Conservation (phyloP, 176 grass and related monocot species). For the Lolium perenne region DNA sequence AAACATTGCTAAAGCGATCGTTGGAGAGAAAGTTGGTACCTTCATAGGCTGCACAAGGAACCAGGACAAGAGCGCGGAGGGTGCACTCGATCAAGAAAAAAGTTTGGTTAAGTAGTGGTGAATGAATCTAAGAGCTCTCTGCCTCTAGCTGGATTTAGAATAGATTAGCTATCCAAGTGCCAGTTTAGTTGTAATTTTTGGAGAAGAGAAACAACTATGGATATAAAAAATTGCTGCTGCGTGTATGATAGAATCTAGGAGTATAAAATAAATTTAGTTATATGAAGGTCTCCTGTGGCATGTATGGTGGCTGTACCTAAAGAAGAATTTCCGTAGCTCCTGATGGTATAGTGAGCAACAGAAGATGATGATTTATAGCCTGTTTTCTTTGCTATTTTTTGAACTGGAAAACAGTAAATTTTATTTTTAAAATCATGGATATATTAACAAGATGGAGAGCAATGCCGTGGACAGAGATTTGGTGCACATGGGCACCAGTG, state of each 20-base stretch:
- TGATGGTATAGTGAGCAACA: not conserved
- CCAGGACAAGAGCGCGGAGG: conserved; percentile 31
- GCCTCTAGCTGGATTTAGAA: conserved; percentile 22
- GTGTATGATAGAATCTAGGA: conserved; percentile 27
- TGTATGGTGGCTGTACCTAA: not conserved
- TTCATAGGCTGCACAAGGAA: conserved; percentile 62
- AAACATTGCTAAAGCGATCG: conserved; percentile 94
- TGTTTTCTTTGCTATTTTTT: not conserved
- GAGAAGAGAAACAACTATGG: not conserved
- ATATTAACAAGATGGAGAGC: not conserved
- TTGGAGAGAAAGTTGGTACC: conserved; percentile 92
- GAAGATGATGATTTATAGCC: not conserved
- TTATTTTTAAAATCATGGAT: not conserved
- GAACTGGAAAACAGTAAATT: not conserved
- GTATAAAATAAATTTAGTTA: not conserved
- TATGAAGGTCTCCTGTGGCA: not conserved
- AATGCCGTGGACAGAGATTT: too few relatives aligned
- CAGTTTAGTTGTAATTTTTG: conserved; percentile 8
- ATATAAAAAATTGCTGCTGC: not conserved
- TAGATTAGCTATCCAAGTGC: conserved; percentile 40
- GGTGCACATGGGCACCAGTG: too few relatives aligned
- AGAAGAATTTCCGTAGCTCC: not conserved
- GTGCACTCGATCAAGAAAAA: conserved; percentile 43
- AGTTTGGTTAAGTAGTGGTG: conserved; percentile 55
- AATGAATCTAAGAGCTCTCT: conserved; percentile 39